Evolutionary conservation across 1,284 basidiomycete species (phyloP), one percentile per base, ranked within the genome.

Genomic region (Athelia psychrophila): DNA sequence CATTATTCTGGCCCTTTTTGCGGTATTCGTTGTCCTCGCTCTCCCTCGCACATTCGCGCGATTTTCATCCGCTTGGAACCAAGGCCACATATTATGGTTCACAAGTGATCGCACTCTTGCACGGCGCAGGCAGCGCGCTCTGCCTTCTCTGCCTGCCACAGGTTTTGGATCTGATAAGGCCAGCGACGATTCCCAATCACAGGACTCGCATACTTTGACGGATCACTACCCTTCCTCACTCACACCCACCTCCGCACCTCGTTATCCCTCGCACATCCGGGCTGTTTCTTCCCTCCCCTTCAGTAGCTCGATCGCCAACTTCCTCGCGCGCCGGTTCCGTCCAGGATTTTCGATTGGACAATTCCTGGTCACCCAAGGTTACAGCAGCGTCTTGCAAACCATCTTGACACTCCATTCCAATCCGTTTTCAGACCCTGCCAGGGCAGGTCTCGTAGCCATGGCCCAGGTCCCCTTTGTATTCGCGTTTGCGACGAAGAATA

Each of bases 401-500:
- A 76, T 76, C 4, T 68, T 71, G 0, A 69, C 84, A 49, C 78
- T 77, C 62, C 65, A 68, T 51, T 79, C 79, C 6, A 80, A 82
- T 56, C 75, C 79, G 6, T 80, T 89, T 62, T 69, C 70, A 8
- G 69, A 81, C 53, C 69, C 78, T 12, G 52, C 67, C 3, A 77
- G 81, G 1, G 62, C 74, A 33, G 91, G 87, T 1, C 88, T 79
- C 71, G 72, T 93, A 30, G 79, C 80, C 0, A 64, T 79, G 23
- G 81, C 88, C 2, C 88, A 91, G 61, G 63, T 93, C 12, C 90
- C 91, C 0, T 75, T 91, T 48, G 76, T 89, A 30, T 76, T 89
- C 56, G 74, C 81, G 2, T 76, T 93, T 20, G 84, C 82, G 0
- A 78, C 83, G 19, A 93, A 93, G 76, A 88, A 88, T 62, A 91